Percentiles rank a stretch among this genome's conserved stretches.
These are phyloP conservation scores for Mrakia blollopis DNA, from an alignment of 768 basidiomycete species.

Conservation along the genomic window DNA sequence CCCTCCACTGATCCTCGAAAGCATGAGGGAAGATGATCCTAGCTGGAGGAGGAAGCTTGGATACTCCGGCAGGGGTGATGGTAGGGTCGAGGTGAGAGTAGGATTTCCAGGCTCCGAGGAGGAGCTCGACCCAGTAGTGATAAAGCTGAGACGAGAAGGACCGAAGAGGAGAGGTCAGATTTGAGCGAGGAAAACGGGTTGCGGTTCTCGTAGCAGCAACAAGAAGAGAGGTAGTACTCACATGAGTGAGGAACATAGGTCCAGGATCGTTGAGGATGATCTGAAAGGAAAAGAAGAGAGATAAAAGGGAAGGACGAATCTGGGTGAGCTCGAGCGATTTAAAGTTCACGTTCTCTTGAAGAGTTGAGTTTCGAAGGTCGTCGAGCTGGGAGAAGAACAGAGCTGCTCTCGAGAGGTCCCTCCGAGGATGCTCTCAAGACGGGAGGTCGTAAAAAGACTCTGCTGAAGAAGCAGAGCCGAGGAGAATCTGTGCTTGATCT, in stretches of 20 bases:
- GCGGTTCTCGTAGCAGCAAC: no score
- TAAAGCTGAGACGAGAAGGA: not conserved
- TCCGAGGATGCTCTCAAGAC: no score
- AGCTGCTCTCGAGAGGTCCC: not conserved
- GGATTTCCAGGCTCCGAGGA: slow-evolving; percentile 1
- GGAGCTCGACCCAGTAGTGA: slow-evolving; percentile 2
- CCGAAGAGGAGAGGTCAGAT: not conserved
- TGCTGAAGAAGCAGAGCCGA: no score
- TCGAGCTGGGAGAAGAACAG: not conserved
- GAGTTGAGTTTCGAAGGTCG: not conserved
- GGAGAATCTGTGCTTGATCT: no score
- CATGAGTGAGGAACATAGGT: slow-evolving; percentile 3
- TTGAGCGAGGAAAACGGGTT: no score
- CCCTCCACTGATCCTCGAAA: slow-evolving; percentile 1
- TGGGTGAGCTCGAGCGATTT: not conserved
- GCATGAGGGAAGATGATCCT: not conserved
- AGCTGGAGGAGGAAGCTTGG: not conserved
- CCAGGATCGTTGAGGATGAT: slow-evolving; percentile 1
- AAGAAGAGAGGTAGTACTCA: not conserved
- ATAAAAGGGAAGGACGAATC: not conserved
- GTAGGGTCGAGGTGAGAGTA: not conserved
- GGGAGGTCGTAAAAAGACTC: no score
- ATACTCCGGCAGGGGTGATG: not conserved
- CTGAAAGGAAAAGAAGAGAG: not conserved
- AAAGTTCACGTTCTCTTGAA: not conserved